phyloP scores from a whole-genome alignment of 495 filamentous ascomycete genomes.

The Bombardia bombarda region DNA sequence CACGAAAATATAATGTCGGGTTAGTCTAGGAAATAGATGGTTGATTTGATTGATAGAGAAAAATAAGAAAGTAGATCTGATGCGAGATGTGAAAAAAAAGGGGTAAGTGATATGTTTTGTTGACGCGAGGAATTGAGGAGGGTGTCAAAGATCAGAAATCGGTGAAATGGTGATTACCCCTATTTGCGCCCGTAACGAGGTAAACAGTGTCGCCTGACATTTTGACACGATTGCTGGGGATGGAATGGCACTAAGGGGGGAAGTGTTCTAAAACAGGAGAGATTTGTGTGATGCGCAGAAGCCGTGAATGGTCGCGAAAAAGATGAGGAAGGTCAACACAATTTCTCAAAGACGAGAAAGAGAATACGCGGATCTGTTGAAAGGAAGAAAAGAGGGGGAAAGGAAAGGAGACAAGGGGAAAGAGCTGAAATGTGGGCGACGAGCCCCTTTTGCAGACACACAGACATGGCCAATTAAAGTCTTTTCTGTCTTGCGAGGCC shows the following conservation, averaged over 20 bases:
- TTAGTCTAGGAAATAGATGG: neutral
- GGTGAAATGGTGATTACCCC: constrained; percentile 15
- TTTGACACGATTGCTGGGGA: no score
- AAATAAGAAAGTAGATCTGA: neutral
- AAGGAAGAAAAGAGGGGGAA: neutral
- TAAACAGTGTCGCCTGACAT: constrained; percentile 16
- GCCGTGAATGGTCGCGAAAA: neutral
- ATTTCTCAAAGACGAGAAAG: no score
- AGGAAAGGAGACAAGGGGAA: no score
- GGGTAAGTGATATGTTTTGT: neutral
- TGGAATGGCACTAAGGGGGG: no score
- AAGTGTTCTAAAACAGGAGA: no score
- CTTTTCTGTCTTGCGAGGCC: no score
- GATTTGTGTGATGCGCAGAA: no score
- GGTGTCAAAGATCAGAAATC: neutral
- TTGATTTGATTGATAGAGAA: neutral
- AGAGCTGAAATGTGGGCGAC: no score
- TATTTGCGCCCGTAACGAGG: constrained; percentile 35
- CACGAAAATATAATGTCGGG: neutral
- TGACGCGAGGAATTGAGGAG: neutral
- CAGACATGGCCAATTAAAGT: no score
- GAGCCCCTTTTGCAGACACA: no score
- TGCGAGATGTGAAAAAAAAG: neutral
- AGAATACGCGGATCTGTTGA: no score
- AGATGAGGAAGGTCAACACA: neutral